A percentile compares a stretch with the other conserved stretches of the same genome.
These are phyloP conservation scores for Eucalyptus leucophloia DNA, from an alignment of 345 rosid species.

Conservation along the genomic window DNA sequence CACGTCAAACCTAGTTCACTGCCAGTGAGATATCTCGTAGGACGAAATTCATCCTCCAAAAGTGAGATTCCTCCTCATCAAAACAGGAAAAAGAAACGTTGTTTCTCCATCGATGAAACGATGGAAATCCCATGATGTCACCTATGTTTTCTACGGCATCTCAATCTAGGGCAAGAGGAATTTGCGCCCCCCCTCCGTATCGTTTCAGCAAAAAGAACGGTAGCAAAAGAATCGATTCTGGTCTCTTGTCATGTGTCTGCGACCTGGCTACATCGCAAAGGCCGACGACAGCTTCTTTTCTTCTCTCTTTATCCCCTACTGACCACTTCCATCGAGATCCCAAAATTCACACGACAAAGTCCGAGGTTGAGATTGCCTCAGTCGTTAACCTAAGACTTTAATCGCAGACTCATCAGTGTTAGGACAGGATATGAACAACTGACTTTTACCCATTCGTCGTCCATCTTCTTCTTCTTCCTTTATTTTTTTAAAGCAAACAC, in stretches of 20 bases:
- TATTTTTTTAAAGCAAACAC: neutral
- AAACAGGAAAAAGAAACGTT: neutral
- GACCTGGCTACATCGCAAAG: neutral
- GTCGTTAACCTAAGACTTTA: neutral
- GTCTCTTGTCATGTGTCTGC: neutral
- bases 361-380: neutral
- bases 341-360: neutral
- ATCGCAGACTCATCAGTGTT: neutral
- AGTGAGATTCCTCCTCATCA: neutral
- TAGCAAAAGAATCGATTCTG: neutral
- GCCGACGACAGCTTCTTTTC: neutral
- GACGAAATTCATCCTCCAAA: neutral
- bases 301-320: neutral
- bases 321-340: neutral
- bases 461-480: neutral
- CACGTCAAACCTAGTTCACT: neutral
- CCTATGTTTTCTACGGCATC: neutral
- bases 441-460: neutral
- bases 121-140: neutral
- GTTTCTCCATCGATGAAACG: neutral
- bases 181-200: neutral
- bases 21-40: neutral
- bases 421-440: neutral
- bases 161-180: neutral
- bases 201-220: neutral